phyloP scores from a whole-genome alignment of 2,329 filamentous ascomycete species.

The Tolypocladium amazonense region DNA sequence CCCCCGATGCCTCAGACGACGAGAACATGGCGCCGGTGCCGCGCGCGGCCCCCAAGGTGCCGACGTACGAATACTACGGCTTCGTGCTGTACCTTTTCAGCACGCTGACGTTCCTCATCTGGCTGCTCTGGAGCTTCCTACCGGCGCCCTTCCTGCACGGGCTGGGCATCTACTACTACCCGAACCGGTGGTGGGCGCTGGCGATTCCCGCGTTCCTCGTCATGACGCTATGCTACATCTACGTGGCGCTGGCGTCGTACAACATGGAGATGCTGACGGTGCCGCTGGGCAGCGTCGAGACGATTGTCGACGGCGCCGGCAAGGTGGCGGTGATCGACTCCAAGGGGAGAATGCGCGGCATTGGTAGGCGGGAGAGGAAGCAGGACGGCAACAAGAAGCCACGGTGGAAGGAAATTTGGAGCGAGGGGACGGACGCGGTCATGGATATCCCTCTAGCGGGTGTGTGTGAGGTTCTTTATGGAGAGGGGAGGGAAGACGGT shows the following conservation, averaged over 20 bases:
- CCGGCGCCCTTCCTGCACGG: slow-evolving; percentile 86
- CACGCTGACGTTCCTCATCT: slow-evolving; percentile 66
- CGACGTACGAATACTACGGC: slow-evolving; percentile 99
- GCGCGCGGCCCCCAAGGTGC: slow-evolving; percentile 81
- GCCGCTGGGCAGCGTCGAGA: slow-evolving; percentile 70
- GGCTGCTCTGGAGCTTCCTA: slow-evolving; percentile 76
- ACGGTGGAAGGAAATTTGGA: slow-evolving; percentile 81
- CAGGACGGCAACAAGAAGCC: slow-evolving; percentile 25
- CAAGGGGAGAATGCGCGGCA: slow-evolving; percentile 43
- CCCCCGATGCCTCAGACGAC: slow-evolving; percentile 82
- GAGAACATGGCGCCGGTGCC: slow-evolving; percentile 79
- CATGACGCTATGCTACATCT: slow-evolving; percentile 83
- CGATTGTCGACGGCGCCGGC: slow-evolving; percentile 81
- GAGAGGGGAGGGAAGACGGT: slow-evolving; percentile 34
- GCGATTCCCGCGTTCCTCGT: slow-evolving; percentile 87
- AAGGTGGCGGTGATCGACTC: slow-evolving; percentile 74
- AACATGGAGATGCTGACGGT: slow-evolving; percentile 85
- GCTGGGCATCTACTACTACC: slow-evolving; percentile 92
- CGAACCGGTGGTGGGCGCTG: slow-evolving; percentile 94
- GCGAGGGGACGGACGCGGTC: slow-evolving; percentile 86
- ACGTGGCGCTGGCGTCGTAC: slow-evolving; percentile 81
- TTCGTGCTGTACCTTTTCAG: slow-evolving; percentile 94
- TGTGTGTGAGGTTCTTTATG: slow-evolving; percentile 91
- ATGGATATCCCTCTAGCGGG: slow-evolving; percentile 94
- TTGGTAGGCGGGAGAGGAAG: slow-evolving; percentile 24